Evolutionary conservation across 306 rosid genomes (phyloP), one percentile per base, ranked within the genome.

Genomic region (Ochetophila trinervis): DNA sequence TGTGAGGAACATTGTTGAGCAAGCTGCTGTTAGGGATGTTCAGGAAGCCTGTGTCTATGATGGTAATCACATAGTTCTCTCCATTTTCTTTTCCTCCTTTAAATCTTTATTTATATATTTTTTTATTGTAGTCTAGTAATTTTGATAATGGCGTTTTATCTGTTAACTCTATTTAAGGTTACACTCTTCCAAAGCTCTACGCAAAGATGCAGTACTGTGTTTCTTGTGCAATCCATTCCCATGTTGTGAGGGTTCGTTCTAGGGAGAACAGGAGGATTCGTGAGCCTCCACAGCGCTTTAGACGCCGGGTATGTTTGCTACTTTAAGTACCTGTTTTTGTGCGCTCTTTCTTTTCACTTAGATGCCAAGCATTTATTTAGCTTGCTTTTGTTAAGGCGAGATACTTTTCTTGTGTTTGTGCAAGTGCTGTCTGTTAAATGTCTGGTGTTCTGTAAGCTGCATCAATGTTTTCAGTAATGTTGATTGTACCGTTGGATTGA

Each of bases 41-140:
- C 99, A 93, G 83, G 99, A 93, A 72, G 99, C 99, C 4, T 90
- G 97, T 74, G 97, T 90, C 60, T 90, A 90, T 71, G 99, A 93
- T 9, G 91, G 97, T 89, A 90, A 67, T 78, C 40, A 9, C n/a
- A 15, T 34, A 35, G 32, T 34, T 44, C 21, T 15, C 59, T 45
- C 49, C 13, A 17, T 61, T 44, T 62, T 13, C 0, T 32, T n/a
- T 9, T 0, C 6, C 12, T 22, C 22, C 3, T 2, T 36, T 4
- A 22, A 22, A 6, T 11, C 20, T 32, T 21, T 42, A 3, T 32
- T 2, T 53, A 32, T 8, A 8, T 27, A 11, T 8, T 44, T 51
- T 4, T 6, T 3, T 30, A 6, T 37, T 20, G 12, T 32, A 13
- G 8, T 67, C n/a, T 24, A 51, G 14, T 24, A 9, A 57, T 6